Conservation (phyloP, 768 basidiomycete genomes). For the Trametes coccinea region DNA sequence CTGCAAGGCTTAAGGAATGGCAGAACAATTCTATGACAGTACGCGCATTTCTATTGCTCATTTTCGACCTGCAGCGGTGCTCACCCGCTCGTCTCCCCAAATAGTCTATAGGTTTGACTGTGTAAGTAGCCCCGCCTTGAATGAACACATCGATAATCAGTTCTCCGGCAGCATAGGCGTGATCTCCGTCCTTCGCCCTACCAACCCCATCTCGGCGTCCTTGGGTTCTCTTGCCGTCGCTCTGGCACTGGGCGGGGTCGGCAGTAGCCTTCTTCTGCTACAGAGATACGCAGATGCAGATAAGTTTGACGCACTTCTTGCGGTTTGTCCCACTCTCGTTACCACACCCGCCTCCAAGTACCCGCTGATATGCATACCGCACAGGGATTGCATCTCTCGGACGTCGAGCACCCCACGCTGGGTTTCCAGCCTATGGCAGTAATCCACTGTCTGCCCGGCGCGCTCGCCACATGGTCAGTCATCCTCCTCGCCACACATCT, state of each 20-base stretch:
- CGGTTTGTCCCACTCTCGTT: constrained; percentile 10
- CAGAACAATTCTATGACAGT: constrained; percentile 17
- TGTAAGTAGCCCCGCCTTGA: constrained; percentile 5
- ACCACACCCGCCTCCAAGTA: not conserved
- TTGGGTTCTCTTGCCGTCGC: constrained; percentile 10
- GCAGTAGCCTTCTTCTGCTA: not conserved
- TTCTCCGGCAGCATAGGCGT: not conserved
- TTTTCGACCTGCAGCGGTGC: not conserved
- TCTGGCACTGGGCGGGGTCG: constrained; percentile 5
- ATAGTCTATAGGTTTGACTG: constrained; percentile 14
- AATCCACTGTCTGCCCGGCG: constrained; percentile 19
- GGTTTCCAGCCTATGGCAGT: constrained; percentile 19
- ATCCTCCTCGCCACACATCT: constrained; percentile 17
- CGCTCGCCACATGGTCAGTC: constrained; percentile 22
- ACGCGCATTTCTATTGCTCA: not conserved
- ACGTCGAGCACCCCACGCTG: constrained; percentile 9
- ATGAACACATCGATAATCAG: not conserved
- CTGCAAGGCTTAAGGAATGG: constrained; percentile 21
- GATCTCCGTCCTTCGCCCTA: not conserved
- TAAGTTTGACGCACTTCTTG: constrained; percentile 6
- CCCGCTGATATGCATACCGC: not conserved
- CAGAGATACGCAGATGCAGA: constrained; percentile 17
- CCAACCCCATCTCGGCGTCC: constrained; percentile 1
- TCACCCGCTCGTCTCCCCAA: not conserved
- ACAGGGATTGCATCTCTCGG: constrained; percentile 15